These are phyloP conservation scores for Chlorella sp. DNA, from an alignment of 139 green algal genomes.

Conservation along the genomic window DNA sequence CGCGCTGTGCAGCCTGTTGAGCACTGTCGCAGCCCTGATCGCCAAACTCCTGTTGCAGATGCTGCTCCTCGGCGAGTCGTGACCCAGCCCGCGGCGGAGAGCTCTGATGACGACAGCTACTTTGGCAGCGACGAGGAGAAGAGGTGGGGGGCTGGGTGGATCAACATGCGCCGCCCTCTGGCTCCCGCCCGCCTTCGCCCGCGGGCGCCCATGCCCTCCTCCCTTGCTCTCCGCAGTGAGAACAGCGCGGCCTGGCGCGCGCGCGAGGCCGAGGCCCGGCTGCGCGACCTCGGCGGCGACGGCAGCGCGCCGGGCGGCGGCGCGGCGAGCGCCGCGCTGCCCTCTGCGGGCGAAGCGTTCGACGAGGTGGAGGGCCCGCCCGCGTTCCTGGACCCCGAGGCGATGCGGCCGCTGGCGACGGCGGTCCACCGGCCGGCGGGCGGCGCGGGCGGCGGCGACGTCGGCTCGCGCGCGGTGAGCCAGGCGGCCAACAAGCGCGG, in stretches of 20 bases:
- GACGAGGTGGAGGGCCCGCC: constrained; percentile 11
- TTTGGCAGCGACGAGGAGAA: constrained; percentile 9
- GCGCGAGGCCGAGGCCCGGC: background rate
- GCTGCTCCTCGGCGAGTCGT: background rate
- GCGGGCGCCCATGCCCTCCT: background rate
- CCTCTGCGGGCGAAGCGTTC: constrained; percentile 22
- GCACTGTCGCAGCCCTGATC: background rate
- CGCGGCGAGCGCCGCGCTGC: background rate
- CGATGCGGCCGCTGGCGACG: constrained; percentile 23
- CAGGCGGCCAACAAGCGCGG: constrained; percentile 17
- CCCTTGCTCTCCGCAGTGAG: background rate
- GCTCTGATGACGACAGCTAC: constrained; percentile 31
- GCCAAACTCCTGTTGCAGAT: background rate
- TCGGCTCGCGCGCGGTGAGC: background rate
- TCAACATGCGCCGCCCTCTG: background rate
- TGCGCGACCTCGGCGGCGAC: constrained; percentile 12
- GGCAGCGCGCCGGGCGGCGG: background rate
- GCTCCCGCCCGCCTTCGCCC: background rate
- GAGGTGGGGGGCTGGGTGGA: background rate
- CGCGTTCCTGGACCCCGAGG: constrained; percentile 37
- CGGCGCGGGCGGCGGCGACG: background rate
- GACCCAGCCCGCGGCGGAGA: background rate
- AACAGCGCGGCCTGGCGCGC: constrained; percentile 11
- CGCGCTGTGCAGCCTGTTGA: background rate
- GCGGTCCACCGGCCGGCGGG: constrained; percentile 12